phyloP scores from a whole-genome alignment of 495 filamentous ascomycete genomes.

The Tuber brumale region DNA sequence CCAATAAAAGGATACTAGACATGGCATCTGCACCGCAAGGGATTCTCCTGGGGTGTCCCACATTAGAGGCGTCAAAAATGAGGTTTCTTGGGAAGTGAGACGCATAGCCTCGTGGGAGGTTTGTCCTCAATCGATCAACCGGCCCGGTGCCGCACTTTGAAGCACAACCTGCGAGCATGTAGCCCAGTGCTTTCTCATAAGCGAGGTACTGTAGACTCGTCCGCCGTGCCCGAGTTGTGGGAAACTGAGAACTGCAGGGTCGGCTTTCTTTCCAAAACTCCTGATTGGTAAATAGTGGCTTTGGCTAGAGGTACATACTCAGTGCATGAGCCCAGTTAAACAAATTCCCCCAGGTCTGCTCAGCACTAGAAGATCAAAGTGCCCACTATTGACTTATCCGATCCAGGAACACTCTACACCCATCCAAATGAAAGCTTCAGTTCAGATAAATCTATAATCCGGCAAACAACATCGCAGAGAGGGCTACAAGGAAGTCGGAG shows the following conservation, averaged over 20 bases:
- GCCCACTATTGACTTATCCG: neutral
- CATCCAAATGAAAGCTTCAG: neutral
- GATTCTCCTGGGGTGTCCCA: neutral
- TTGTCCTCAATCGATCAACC: neutral
- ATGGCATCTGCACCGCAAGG: neutral
- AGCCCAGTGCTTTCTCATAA: neutral
- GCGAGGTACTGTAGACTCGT: neutral
- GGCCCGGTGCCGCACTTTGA: neutral
- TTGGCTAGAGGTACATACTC: neutral
- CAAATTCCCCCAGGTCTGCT: neutral
- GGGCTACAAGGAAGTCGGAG: neutral
- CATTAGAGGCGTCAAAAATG: neutral
- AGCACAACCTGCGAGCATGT: neutral
- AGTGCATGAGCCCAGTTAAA: neutral
- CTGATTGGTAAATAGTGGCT: neutral
- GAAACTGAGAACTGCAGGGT: neutral
- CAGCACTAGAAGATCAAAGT: neutral
- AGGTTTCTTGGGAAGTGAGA: neutral
- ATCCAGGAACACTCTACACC: neutral
- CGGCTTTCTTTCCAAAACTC: neutral
- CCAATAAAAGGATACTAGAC: neutral
- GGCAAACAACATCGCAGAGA: neutral
- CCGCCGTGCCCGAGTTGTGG: neutral
- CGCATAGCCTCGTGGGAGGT: neutral
- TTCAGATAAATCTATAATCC: neutral